Evolutionary conservation across 768 basidiomycete genomes (phyloP).

Genomic region (Tephrocybe sp.): DNA sequence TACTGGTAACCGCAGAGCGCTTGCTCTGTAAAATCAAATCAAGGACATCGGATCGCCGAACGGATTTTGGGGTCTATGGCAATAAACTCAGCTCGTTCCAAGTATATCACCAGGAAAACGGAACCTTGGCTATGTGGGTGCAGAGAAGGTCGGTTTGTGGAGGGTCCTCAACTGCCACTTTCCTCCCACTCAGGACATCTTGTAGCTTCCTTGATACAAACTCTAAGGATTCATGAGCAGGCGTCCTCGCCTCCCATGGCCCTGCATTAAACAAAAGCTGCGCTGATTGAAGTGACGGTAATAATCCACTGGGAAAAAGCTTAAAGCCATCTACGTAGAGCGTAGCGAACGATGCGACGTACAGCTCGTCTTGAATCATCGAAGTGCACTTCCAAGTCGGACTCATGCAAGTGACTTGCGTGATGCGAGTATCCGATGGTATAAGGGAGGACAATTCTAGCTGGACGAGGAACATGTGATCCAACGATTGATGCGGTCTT

Average conservation of each 20-base stretch:
- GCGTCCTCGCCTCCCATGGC: slow-evolving; percentile 32
- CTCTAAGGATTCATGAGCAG: slow-evolving; percentile 38
- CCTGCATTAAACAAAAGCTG: slow-evolving; percentile 41
- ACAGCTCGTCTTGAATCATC: slow-evolving; percentile 38
- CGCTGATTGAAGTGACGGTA: slow-evolving; percentile 48
- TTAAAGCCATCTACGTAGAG: slow-evolving; percentile 1
- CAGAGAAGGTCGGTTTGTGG: slow-evolving; percentile 55
- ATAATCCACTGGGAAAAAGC: slow-evolving; percentile 28
- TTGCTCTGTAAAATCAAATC: slow-evolving; percentile 53
- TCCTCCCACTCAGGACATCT: slow-evolving; percentile 46
- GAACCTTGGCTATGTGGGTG: slow-evolving; percentile 46
- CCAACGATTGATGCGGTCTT: slow-evolving; percentile 46
- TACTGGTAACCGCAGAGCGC: slow-evolving; percentile 36
- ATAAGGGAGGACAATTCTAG: slow-evolving; percentile 56
- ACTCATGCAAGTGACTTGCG: slow-evolving; percentile 63
- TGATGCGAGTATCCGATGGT: slow-evolving; percentile 41
- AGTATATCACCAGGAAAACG: not conserved
- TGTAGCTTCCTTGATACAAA: slow-evolving; percentile 54
- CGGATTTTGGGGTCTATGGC: slow-evolving; percentile 15
- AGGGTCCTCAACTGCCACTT: slow-evolving; percentile 37
- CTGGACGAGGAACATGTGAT: slow-evolving; percentile 49
- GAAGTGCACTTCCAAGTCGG: slow-evolving; percentile 61
- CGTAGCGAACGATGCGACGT: slow-evolving; percentile 25
- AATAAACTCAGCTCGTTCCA: slow-evolving; percentile 15
- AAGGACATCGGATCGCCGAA: slow-evolving; percentile 27